These are phyloP conservation scores for Ogataea degrootiae DNA, from an alignment of 805 yeast genomes.

Conservation along the genomic window DNA sequence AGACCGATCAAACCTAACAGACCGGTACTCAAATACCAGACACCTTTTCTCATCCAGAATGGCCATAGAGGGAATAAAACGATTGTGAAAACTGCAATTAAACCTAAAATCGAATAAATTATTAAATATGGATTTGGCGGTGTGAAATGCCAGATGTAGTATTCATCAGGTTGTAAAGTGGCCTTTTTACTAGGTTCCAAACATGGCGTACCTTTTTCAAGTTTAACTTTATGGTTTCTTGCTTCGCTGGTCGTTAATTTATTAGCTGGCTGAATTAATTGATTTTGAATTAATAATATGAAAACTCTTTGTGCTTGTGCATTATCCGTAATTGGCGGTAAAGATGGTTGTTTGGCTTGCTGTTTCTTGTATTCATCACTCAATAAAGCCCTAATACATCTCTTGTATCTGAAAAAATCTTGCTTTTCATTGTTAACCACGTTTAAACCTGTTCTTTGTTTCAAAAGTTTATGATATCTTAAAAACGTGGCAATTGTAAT, in stretches of 20 bases:
- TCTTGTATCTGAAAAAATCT: constrained; percentile 83
- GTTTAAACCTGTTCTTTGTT: constrained; percentile 67
- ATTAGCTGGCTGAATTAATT: constrained; percentile 68
- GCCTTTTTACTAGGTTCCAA: constrained; percentile 54
- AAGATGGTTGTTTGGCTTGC: constrained; percentile 33
- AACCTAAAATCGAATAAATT: constrained; percentile 57
- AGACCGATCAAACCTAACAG: constrained; percentile 66
- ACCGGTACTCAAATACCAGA: constrained; percentile 83
- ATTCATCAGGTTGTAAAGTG: constrained; percentile 56
- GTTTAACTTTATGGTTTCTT: constrained; percentile 54
- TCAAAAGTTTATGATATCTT: constrained; percentile 60
- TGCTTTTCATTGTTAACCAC: constrained; percentile 62
- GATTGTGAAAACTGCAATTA: constrained; percentile 57
- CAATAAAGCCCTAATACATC: constrained; percentile 73
- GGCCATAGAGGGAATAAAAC: constrained; percentile 97
- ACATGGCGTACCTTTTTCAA: constrained; percentile 60
- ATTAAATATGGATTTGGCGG: constrained; percentile 65
- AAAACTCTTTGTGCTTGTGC: constrained; percentile 59
- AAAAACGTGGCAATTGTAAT: constrained; percentile 67
- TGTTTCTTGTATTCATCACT: constrained; percentile 59
- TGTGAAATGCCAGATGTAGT: constrained; percentile 79
- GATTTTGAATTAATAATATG: constrained; percentile 63
- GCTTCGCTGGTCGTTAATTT: constrained; percentile 70
- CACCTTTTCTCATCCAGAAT: constrained; percentile 76
- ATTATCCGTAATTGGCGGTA: constrained; percentile 40